Base-by-base conservation (phyloP, 2,329 filamentous ascomycete genomes). In the Aspergillus brunneoviolaceus region DNA sequence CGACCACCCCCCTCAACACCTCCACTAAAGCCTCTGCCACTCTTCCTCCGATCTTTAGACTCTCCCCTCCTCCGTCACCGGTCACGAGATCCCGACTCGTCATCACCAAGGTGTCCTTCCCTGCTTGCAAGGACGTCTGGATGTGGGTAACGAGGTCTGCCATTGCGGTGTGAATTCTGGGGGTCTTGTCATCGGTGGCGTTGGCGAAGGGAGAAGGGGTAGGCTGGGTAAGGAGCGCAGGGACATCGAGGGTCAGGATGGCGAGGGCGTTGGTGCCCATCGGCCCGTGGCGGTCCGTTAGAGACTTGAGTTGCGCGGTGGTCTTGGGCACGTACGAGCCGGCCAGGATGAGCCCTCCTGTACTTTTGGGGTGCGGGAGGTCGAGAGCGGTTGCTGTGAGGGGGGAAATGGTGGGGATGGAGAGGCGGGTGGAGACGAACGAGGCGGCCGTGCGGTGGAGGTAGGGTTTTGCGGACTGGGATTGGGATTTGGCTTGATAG, bases 251-350 rank as follows among this genome's bases (percentile, higher is more conserved):
- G 11, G 79, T 76, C 29, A 85, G 76, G 0, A 76, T 79, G 0
- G 74, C 77, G 0, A 85, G 69, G n/a, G 76, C 50, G 11, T 62
- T 69, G 16, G 77, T 51, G 7, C 62, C 68, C 1, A 55, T 70
- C 0, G 70, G 60, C 0, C 76, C 77, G 0, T 79, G 76, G 16
- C 70, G 70, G 2, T 74, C 68, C 0, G 73, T 70, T 9, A 86
- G 65, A 2, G 72, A 69, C 27, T 80, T 77, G 0, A 86, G 69
- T 58, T 86, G 84, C 0, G 81, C 79, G 0, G 84, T 86, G 0
- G 84, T 87, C 63, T 86, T 86, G 2, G 83, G 83, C 0, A 86
- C 83, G 49, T 87, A 86, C 0, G 81, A 84, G 0, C 85, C 84
- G 0, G 83, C 84, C 16, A 87, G 78, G 19, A 86, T 78, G 0